Evolutionary conservation across 1,139 yeast genomes (phyloP), one percentile per base, ranked within the genome.

Genomic region (Geotrichum australiense): DNA sequence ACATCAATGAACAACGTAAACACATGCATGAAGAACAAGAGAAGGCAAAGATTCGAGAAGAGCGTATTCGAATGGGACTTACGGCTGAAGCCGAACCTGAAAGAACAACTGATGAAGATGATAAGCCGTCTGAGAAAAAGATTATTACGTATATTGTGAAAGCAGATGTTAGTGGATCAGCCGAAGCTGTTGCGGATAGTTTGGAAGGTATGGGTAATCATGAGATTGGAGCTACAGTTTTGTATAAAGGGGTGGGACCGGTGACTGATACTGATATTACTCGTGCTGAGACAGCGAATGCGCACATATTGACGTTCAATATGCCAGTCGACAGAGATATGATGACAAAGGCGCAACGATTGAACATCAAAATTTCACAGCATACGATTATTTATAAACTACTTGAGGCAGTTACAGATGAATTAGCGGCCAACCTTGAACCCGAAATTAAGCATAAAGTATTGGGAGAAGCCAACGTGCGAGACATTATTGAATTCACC

Each of bases 351-450:
- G 95, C 94, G 0, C 73, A 73, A 24, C 69, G 66, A 36, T 65
- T 66, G 19, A 74, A 75, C 1, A 80, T 91, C n/a, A 66, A 66
- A 10, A 68, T 91, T 26, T 69, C 68, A 42, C 77, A 76, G 40
- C 86, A 80, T 59, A 83, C 80, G 46, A 84, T 91, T 45, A 91
- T 91, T 47, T 91, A 91, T 59, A 80, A 89, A 52, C 70, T 93
- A 50, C 78, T 91, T 45, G 96, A 91, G 54, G 83, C 80, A 40
- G 94, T 91, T 3, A 76, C 89, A 1, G 73, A 71, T 7, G 76
- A 71, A 16, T 68, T 91, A 37, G 74, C 82, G 3, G 63, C 72
- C 2, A 69, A 73, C 44, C 66, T 93, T 53, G 70, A 74, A 40
- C 93, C 94, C 2, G 73, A 74, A 14, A 73, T 74, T 47, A 91